Conservation (phyloP, 2,329 filamentous ascomycete genomes). For the Tolypocladium tropicale region DNA sequence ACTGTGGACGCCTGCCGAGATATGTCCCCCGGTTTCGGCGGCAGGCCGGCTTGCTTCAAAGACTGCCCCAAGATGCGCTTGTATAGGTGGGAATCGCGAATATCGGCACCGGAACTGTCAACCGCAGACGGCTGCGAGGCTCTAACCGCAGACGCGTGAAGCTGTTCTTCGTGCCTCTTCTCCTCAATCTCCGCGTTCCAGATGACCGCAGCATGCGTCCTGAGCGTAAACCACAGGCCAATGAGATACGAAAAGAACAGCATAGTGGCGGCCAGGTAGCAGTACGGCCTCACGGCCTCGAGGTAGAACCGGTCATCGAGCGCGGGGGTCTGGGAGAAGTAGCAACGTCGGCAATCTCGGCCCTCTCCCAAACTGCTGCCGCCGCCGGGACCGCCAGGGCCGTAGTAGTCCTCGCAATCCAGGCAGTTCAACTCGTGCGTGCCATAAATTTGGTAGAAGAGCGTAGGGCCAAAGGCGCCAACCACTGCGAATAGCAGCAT, state of each 20-base stretch:
- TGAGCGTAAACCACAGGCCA: constrained; percentile 87
- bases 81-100: constrained; percentile 82
- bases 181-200: constrained; percentile 83
- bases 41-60: constrained; percentile 69
- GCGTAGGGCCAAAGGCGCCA: constrained; percentile 84
- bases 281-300: constrained; percentile 86
- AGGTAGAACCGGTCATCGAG: constrained; percentile 82
- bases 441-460: constrained; percentile 98
- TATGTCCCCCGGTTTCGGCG: constrained; percentile 37
- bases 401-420: constrained; percentile 45
- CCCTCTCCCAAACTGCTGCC: constrained; percentile 25
- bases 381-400: constrained; percentile 14
- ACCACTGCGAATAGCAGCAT: constrained; percentile 97
- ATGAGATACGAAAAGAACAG: constrained; percentile 91
- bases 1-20: constrained; percentile 26
- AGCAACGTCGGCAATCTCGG: constrained; percentile 83
- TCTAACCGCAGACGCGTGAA: constrained; percentile 21
- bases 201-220: constrained; percentile 93
- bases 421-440: constrained; percentile 90
- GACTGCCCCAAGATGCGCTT: constrained; percentile 90
- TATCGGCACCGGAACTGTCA: constrained; percentile 50
- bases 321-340: constrained; percentile 80
- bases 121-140: constrained; percentile 27
- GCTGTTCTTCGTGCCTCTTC: constrained; percentile 53
- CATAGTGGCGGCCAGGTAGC: constrained; percentile 74